Percentiles rank a stretch among this genome's conserved stretches.
Conservation (phyloP, 2,329 filamentous ascomycete genomes). For the Beauveria varroae region DNA sequence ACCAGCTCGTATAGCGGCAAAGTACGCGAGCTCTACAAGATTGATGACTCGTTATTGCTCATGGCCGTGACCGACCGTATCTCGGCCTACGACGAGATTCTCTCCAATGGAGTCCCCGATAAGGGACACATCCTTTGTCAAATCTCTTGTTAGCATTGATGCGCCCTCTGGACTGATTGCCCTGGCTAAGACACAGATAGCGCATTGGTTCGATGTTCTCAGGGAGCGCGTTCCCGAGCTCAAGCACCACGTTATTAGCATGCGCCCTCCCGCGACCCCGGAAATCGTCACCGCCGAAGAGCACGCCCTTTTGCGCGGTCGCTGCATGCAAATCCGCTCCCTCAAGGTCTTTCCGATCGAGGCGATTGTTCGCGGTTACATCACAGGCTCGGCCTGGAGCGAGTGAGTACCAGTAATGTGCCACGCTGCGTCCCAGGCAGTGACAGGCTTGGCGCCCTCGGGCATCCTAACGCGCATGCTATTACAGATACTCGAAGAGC, state of each 20-base stretch:
- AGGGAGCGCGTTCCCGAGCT: constrained; percentile 37
- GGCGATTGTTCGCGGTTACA: constrained; percentile 67
- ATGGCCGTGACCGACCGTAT: constrained; percentile 87
- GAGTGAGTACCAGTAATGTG: constrained; percentile 37
- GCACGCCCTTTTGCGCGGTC: constrained; percentile 46
- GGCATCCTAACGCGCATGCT: neutral
- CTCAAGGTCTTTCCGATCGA: constrained; percentile 65
- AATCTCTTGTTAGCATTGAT: constrained; percentile 19
- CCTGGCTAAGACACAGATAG: constrained; percentile 17
- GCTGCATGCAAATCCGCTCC: constrained; percentile 71
- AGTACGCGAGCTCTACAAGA: constrained; percentile 72
- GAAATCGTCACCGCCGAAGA: constrained; percentile 33
- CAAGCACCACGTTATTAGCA: constrained; percentile 44
- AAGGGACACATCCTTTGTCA: constrained; percentile 47
- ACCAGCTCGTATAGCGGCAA: constrained; percentile 39
- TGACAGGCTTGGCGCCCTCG: neutral
- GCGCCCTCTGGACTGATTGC: neutral
- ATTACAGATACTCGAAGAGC: constrained; percentile 46
- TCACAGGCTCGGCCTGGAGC: constrained; percentile 77
- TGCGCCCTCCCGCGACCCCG: constrained; percentile 29
- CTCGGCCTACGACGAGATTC: constrained; percentile 89
- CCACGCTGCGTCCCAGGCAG: neutral
- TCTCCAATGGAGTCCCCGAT: constrained; percentile 57
- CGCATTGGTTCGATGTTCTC: constrained; percentile 48
- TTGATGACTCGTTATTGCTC: constrained; percentile 62